These are phyloP conservation scores for Vitis riparia DNA, from an alignment of 164 flowering plant genomes.

Conservation along the genomic window DNA sequence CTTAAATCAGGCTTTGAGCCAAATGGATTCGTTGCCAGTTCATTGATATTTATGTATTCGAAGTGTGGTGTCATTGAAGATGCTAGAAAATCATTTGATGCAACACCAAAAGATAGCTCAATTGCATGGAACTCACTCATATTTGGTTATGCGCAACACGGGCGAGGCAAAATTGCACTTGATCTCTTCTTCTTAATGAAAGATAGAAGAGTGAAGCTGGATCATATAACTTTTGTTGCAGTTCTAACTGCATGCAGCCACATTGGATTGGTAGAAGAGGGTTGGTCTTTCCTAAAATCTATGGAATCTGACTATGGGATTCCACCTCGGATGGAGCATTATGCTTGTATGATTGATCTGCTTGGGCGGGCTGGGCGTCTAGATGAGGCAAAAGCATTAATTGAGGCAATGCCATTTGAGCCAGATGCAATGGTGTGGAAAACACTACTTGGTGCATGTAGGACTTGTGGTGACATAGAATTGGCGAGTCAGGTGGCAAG, in stretches of 20 bases:
- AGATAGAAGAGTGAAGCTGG: constrained; percentile 50
- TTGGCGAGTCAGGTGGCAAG: constrained; percentile 57
- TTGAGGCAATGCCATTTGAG: constrained; percentile 72
- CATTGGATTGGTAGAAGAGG: constrained; percentile 70
- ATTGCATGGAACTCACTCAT: constrained; percentile 79
- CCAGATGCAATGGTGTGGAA: constrained; percentile 80
- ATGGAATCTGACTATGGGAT: constrained; percentile 72
- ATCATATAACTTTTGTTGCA: constrained; percentile 85
- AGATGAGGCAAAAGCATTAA: constrained; percentile 55
- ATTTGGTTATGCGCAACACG: constrained; percentile 88
- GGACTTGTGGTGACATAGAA: constrained; percentile 65
- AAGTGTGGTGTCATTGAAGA: constrained; percentile 84
- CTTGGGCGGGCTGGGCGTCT: constrained; percentile 76
- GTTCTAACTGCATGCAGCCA: constrained; percentile 88
- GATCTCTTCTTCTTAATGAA: constrained; percentile 64
- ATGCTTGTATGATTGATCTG: constrained; percentile 82
- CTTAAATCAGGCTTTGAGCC: constrained; percentile 52
- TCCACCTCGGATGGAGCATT: constrained; percentile 76
- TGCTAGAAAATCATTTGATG: constrained; percentile 64
- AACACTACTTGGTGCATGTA: constrained; percentile 78
- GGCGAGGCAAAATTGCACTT: constrained; percentile 65
- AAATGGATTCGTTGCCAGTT: constrained; percentile 67
- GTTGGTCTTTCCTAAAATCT: constrained; percentile 36
- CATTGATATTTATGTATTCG: constrained; percentile 80
- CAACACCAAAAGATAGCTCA: constrained; percentile 42